Evolutionary conservation across 306 rosid species (phyloP).

Genomic region (Citrullus colocynthis): DNA sequence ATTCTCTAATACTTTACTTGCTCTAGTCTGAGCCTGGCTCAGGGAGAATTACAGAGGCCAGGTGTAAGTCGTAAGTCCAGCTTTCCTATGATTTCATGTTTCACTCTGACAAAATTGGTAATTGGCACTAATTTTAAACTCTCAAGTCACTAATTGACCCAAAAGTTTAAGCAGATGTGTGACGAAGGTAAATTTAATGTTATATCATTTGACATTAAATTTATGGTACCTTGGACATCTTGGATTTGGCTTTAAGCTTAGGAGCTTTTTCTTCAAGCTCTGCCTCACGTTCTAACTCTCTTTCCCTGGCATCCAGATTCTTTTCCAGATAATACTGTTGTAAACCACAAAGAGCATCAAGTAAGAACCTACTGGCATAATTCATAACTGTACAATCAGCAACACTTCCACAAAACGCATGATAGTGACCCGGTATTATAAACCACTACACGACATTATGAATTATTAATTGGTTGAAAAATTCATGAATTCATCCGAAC

Average conservation of each 20-base stretch:
- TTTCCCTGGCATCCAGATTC: constrained; percentile 75
- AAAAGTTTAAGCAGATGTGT: too few species aligned
- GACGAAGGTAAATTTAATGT: too few species aligned
- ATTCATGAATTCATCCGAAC: background rate
- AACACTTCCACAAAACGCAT: background rate
- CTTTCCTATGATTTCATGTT: background rate
- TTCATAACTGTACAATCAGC: background rate
- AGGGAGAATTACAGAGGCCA: too few species aligned
- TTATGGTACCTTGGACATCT: constrained; percentile 79
- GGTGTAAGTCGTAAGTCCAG: background rate
- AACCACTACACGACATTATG: background rate
- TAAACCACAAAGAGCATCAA: constrained; percentile 6
- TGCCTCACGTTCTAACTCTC: constrained; percentile 80
- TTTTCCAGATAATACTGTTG: constrained; percentile 86
- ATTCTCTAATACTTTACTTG: too few species aligned
- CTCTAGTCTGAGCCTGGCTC: too few species aligned
- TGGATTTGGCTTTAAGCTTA: constrained; percentile 86
- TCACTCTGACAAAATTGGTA: background rate
- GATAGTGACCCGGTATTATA: background rate
- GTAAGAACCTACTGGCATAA: constrained; percentile 12
- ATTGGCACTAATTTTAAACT: too few species aligned
- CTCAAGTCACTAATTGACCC: too few species aligned
- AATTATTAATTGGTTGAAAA: background rate
- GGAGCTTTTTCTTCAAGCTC: constrained; percentile 92
- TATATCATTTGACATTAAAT: too few species aligned